Evolutionary conservation across 129 eudicot genomes (phyloP), one percentile per base, ranked within the genome.

Genomic region (Deinandra increscens): DNA sequence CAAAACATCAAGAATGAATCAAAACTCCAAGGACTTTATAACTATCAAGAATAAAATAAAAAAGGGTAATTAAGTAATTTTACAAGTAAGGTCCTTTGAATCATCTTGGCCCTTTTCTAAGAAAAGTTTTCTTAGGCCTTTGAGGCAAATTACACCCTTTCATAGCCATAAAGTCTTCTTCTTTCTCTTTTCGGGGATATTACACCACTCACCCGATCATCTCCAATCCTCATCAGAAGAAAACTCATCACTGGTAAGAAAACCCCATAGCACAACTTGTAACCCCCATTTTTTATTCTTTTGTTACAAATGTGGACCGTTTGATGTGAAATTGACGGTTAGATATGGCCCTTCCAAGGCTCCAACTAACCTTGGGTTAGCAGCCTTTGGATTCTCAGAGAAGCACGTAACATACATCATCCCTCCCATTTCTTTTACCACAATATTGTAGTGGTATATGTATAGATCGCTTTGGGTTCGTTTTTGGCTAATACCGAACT

Each of bases 131-230:
- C 68, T 89, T 89, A 29, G 96, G 96, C 71, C 96, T 84, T 69
- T 89, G 96, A 74, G 96, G 94, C 61, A 77, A 76, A 58, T 89
- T 89, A 79, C 90, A 89, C 33, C 93, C 96, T 80, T 86, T 89
- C 92, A 89, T 89, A 9, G 92, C 90, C 88, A 90, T 59, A 64
- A 90, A 86, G 81, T 90, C 97, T 78, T 90, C 97, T 72, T 90
- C 97, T 78, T 90, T 86, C 70, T 90, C 97, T 79, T n/a, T n/a
- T n/a, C n/a, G n/a, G n/a, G n/a, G n/a, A n/a, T n/a, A n/a, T n/a
- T n/a, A n/a, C n/a, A n/a, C n/a, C n/a, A n/a, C n/a, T n/a, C n/a
- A n/a, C n/a, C n/a, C n/a, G n/a, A n/a, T n/a, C n/a, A n/a, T n/a
- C n/a, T n/a, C n/a, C n/a, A n/a, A n/a, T n/a, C n/a, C n/a, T n/a